Percentiles rank a stretch among this genome's conserved stretches.
These are phyloP conservation scores for Diplocarpon mali DNA, from an alignment of 2,329 filamentous ascomycete genomes.

Conservation along the genomic window DNA sequence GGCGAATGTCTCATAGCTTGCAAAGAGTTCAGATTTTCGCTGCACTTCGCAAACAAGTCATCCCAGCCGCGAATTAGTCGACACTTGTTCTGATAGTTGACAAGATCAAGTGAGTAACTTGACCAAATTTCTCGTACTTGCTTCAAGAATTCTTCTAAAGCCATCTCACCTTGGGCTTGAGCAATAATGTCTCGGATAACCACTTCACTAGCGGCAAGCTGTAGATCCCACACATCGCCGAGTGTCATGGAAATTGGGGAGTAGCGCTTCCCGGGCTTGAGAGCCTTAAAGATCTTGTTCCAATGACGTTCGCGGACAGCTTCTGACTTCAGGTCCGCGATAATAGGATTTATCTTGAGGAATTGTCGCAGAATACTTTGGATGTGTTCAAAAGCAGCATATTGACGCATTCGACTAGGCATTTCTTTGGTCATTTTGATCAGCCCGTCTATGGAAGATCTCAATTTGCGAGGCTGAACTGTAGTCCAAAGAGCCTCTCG, in stretches of 20 bases:
- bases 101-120: constrained; percentile 84
- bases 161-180: constrained; percentile 97
- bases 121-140: constrained; percentile 96
- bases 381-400: constrained; percentile 98
- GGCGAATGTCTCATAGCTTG: constrained; percentile 98
- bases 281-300: constrained; percentile 93
- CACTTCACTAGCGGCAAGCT: constrained; percentile 74
- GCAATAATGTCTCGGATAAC: constrained; percentile 88
- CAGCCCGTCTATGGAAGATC: constrained; percentile 76
- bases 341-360: constrained; percentile 79
- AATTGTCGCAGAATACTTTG: constrained; percentile 81
- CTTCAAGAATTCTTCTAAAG: constrained; percentile 91
- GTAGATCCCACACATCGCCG: constrained; percentile 97
- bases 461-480: constrained; percentile 86
- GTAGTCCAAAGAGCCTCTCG: constrained; percentile 90
- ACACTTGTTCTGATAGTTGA: constrained; percentile 97
- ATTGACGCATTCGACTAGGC: constrained; percentile 97
- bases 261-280: constrained; percentile 88
- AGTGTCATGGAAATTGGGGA: constrained; percentile 90
- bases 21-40: constrained; percentile 92
- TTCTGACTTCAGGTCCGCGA: constrained; percentile 89
- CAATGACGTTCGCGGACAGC: constrained; percentile 94
- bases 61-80: constrained; percentile 96
- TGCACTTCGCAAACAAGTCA: constrained; percentile 95
- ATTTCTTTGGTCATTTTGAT: constrained; percentile 99